Percentiles rank a stretch among this genome's conserved stretches.
Conservation (phyloP, 2,329 filamentous ascomycete genomes). For the Mycocentrospora acerina region DNA sequence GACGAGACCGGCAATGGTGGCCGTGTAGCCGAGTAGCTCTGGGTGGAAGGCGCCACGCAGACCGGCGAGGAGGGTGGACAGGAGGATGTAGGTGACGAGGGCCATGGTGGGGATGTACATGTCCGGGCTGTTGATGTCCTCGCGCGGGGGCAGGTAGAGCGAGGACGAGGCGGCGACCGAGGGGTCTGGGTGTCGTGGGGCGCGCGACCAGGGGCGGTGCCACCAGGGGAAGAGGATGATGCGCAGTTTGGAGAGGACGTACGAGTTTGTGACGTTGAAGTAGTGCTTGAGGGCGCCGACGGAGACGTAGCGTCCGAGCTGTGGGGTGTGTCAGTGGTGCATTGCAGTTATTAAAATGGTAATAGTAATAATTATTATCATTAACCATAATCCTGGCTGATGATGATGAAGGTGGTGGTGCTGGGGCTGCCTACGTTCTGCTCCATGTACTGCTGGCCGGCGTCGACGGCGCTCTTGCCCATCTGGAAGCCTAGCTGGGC, state of each 20-base stretch:
- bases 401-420: too few species aligned
- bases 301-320: conserved; percentile 84
- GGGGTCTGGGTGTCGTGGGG: conserved; percentile 63
- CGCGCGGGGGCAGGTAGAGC: conserved; percentile 79
- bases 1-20: conserved; percentile 78
- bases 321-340: conserved; percentile 6
- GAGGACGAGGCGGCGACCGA: conserved; percentile 12
- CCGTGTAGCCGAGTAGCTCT: conserved; percentile 86
- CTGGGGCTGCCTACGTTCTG: conserved; percentile 70
- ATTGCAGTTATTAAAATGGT: too few species aligned
- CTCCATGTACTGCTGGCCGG: conserved; percentile 91
- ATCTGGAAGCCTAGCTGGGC: conserved; percentile 95
- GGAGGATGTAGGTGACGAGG: conserved; percentile 92
- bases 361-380: too few species aligned
- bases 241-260: conserved; percentile 89
- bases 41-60: conserved; percentile 90
- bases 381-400: too few species aligned
- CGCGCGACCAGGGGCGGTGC: conserved; percentile 95
- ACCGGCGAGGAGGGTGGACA: conserved; percentile 87
- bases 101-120: conserved; percentile 99
- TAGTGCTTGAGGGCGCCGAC: conserved; percentile 95
- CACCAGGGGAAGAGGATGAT: conserved; percentile 97
- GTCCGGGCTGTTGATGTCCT: conserved; percentile 96
- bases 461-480: conserved; percentile 85
- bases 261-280: conserved; percentile 98